Evolutionary conservation across 495 filamentous ascomycete genomes (phyloP), one percentile per base, ranked within the genome.

Genomic region (Tuber aestivum): DNA sequence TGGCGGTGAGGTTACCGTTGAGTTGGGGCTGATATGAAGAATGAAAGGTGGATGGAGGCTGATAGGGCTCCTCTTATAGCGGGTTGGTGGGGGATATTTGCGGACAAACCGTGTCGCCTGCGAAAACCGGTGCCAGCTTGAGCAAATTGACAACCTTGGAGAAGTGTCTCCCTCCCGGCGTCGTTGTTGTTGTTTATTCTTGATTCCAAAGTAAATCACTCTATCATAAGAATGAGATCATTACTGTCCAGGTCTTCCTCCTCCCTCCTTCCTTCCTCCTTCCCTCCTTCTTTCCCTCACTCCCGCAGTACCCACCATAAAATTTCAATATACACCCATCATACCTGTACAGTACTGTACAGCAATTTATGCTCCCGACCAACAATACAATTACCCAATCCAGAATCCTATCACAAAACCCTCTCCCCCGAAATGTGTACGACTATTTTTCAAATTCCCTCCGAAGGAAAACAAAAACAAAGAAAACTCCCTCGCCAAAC

Each of bases 1-100:
- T 41, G 50, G 74, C 70, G 44, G 70, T 50, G 42, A 70, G 44
- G 70, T 50, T 56, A 74, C 73, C 70, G 74, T 65, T 68, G 35
- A 70, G 56, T 41, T 74, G 45, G 75, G 37, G 41, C 45, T 37
- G 68, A 40, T 23, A 75, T 35, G 65, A 40, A 14, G 41, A 38
- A 56, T 35, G 72, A 50, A 27, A 9, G 45, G 21, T 7, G 48
- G 6, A 56, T 56, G 7, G 48, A 56, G 48, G 48, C 23, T 56
- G 21, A 9, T 50, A n/a, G 27, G 32, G 16, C 56, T 32, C 2
- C 32, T n/a, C n/a, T 32, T 65, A 27, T 12, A 18, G 12, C 16
- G 21, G 23, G 5, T 41, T 3, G 70, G 38, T 18, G 0, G 23
- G 48, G 48, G 23, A 21, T 23, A 71, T 41, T 44, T 44, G n/a